phyloP scores from a whole-genome alignment of 441 rosid genomes.

The Breynia disticha region DNA sequence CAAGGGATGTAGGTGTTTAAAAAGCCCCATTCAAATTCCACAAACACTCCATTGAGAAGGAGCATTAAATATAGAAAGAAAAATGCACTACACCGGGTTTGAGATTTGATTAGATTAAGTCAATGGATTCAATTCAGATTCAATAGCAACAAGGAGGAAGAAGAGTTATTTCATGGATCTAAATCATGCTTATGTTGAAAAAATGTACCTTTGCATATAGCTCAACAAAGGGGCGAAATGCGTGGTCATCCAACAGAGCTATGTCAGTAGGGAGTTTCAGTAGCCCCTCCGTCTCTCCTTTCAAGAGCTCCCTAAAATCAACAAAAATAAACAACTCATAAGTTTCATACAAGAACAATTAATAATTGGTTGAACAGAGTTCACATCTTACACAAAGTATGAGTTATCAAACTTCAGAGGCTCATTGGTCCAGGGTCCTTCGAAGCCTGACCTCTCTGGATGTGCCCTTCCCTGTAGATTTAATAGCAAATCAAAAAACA shows the following conservation, averaged over 20 bases:
- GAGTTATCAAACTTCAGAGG: conserved; percentile 85
- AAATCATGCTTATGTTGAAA: neutral
- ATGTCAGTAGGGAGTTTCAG: conserved; percentile 71
- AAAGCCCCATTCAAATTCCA: neutral
- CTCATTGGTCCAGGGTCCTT: conserved; percentile 86
- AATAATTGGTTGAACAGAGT: conserved; percentile 3
- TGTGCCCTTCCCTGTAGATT: conserved; percentile 66
- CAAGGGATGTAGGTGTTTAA: neutral
- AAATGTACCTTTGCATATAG: conserved; percentile 61
- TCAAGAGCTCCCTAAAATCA: conserved; percentile 53
- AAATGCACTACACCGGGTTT: neutral
- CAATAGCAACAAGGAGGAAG: neutral
- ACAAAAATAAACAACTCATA: neutral
- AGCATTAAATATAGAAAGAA: neutral
- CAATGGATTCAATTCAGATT: conserved; percentile 6
- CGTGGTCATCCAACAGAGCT: conserved; percentile 57
- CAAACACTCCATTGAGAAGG: neutral
- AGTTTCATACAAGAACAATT: neutral
- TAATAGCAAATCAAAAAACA: neutral
- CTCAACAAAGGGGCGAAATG: conserved; percentile 49
- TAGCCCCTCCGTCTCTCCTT: conserved; percentile 60
- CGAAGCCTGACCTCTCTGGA: conserved; percentile 79
- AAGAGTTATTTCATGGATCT: neutral
- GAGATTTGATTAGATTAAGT: conserved; percentile 6
- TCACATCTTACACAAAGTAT: conserved; percentile 54